Conservation (phyloP, 768 basidiomycete species). For the Coprinopsis sp. region DNA sequence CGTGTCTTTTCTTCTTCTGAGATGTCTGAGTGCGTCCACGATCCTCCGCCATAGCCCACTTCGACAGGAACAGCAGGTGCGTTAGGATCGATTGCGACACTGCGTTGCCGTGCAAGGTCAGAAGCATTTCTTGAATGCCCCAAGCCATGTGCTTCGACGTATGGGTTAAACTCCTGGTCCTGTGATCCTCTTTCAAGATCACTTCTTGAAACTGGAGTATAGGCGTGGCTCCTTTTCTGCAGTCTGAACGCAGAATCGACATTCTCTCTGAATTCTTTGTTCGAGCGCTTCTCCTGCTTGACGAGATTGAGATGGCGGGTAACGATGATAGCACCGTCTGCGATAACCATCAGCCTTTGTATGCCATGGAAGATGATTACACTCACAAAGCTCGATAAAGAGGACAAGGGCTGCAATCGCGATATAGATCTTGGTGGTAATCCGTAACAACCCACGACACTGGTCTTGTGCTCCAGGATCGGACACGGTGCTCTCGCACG, state of each 20-base stretch:
- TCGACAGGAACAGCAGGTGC: slow-evolving; percentile 20
- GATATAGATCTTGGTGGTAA: slow-evolving; percentile 44
- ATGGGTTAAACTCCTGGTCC: slow-evolving; percentile 32
- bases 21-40: slow-evolving; percentile 32
- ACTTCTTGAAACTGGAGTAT: slow-evolving; percentile 8
- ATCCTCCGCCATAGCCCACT: slow-evolving; percentile 31
- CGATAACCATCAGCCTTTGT: background rate
- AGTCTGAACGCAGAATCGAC: slow-evolving; percentile 34
- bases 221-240: slow-evolving; percentile 17
- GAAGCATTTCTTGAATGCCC: slow-evolving; percentile 4
- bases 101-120: slow-evolving; percentile 1
- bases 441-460: slow-evolving; percentile 38
- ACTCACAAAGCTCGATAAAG: slow-evolving; percentile 53
- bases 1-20: slow-evolving; percentile 29
- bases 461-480: slow-evolving; percentile 37
- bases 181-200: slow-evolving; percentile 8
- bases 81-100: slow-evolving; percentile 11
- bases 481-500: slow-evolving; percentile 43
- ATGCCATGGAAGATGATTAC: slow-evolving; percentile 5
- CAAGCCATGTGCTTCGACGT: slow-evolving; percentile 24
- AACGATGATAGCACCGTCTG: slow-evolving; percentile 51
- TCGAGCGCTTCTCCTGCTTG: slow-evolving; percentile 43
- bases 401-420: slow-evolving; percentile 41
- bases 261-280: slow-evolving; percentile 31
- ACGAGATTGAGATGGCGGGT: slow-evolving; percentile 52